Conservation (phyloP, 768 basidiomycete species). For the Phlebiopsis gigantea region DNA sequence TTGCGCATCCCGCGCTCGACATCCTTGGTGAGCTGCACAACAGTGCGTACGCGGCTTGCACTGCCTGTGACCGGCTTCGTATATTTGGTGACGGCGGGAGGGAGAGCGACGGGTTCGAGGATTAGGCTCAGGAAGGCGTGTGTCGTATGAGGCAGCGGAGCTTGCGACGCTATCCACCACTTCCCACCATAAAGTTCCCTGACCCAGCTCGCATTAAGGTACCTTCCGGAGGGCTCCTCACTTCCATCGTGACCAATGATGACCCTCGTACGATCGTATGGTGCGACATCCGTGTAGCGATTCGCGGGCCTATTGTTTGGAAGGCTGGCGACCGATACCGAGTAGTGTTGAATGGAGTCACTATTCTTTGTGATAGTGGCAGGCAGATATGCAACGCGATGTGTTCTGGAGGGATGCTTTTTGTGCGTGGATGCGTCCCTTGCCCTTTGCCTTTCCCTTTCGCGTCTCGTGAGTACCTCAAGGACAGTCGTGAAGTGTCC, state of each 20-base stretch:
- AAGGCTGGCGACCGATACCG: conserved; percentile 43
- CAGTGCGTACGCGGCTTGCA: conserved; percentile 54
- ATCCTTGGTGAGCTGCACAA: conserved; percentile 77
- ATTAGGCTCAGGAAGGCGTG: conserved; percentile 76
- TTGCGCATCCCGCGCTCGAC: conserved; percentile 68
- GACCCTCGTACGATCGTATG: conserved; percentile 81
- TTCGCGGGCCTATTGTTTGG: conserved; percentile 45
- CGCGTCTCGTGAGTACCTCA: conserved; percentile 32
- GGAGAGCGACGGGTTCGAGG: conserved; percentile 38
- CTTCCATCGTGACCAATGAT: conserved; percentile 32
- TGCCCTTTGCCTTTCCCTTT: conserved; percentile 28
- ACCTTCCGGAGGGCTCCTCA: conserved; percentile 35
- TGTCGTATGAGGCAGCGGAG: conserved; percentile 62
- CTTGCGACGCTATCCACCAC: conserved; percentile 86
- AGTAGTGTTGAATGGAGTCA: conserved; percentile 43
- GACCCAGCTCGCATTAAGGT: conserved; percentile 88
- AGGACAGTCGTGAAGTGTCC: conserved; percentile 30
- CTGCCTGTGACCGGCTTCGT: neutral
- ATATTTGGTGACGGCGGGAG: conserved; percentile 12
- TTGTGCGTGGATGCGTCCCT: conserved; percentile 24
- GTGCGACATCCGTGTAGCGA: conserved; percentile 69
- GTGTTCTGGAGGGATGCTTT: conserved; percentile 18
- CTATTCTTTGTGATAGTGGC: conserved; percentile 16
- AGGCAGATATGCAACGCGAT: conserved; percentile 15
- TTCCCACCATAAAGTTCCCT: conserved; percentile 64